These are phyloP conservation scores for Gossypium sturtianum DNA, from an alignment of 345 rosid species.

Conservation along the genomic window DNA sequence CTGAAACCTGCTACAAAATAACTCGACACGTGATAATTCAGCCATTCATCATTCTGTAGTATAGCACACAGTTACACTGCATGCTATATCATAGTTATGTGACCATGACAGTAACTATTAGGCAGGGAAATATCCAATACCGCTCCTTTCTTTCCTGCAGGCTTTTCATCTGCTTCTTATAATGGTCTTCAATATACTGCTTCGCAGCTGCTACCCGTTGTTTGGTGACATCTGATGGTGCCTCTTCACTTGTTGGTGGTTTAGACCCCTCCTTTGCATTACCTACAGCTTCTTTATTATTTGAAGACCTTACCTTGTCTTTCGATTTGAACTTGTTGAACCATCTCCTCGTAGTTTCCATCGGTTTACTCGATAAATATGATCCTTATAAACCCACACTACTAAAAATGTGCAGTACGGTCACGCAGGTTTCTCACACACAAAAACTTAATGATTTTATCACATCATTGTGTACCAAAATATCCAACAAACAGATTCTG, in stretches of 20 bases:
- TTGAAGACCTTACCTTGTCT: slow-evolving; percentile 56
- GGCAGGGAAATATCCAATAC: slow-evolving; percentile 29
- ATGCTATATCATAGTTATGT: not conserved
- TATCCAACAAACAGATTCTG: slow-evolving; percentile 19
- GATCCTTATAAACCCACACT: slow-evolving; percentile 2
- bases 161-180: slow-evolving; percentile 82
- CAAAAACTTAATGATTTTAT: not conserved
- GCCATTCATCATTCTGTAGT: not conserved
- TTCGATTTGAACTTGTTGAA: slow-evolving; percentile 64
- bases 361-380: slow-evolving; percentile 22
- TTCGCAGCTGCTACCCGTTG: slow-evolving; percentile 95
- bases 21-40: not conserved
- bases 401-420: slow-evolving; percentile 18
- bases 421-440: slow-evolving; percentile 5
- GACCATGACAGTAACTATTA: not conserved
- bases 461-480: slow-evolving; percentile 8
- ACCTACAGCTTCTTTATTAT: slow-evolving; percentile 59
- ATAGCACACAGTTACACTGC: not conserved
- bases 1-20: not conserved
- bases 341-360: slow-evolving; percentile 79
- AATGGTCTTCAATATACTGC: slow-evolving; percentile 93
- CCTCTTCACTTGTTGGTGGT: slow-evolving; percentile 64
- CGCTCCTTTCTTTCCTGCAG: slow-evolving; percentile 86
- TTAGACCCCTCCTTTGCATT: slow-evolving; percentile 57
- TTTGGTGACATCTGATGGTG: slow-evolving; percentile 80